Base-by-base conservation (phyloP, 2,329 filamentous ascomycete species). In the Fusarium equiseti region DNA sequence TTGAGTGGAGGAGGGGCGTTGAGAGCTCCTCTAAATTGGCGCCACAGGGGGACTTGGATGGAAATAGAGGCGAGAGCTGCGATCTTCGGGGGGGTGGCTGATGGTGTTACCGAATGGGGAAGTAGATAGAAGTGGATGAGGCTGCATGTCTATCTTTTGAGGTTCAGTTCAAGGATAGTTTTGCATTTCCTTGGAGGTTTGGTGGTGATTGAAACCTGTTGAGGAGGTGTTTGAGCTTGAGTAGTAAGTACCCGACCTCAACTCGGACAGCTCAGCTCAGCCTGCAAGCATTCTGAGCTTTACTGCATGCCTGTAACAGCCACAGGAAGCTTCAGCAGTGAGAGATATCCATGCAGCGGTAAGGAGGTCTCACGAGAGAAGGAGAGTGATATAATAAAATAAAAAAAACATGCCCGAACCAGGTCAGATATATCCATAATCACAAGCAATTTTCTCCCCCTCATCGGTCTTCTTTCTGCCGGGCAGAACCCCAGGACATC, bases 1-100 rank as follows among this genome's bases (percentile, higher is more conserved):
- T 71, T 71, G 68, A 51, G 68, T 57, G 68, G 59, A 64, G 63
- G 59, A 68, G 68, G 63, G 43, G 58, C 29, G 67, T 70, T 66
- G 67, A 68, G 66, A 52, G 61, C 46, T 58, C 50, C 62, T 55
- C 44, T 56, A 49, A 70, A 63, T 70, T 57, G 66, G 50, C 65
- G 66, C 65, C 66, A 65, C 59, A 59, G 32, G 38, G 45, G 60
- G 26, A 51, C 20, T 38, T 15, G 10, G 24, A 51, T 38, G 13
- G 35, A 57, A 63, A 49, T 66, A 51, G 49, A 66, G 54, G 64
- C 61, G 55, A 66, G 61, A 61, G 63, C 26, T 60, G 49, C 38
- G 54, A 45, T 60, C 29, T 60, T 60, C 61, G 35, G 61, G 66
- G 20, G 54, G 66, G 52, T 70, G 66, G 61, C 61, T 70, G 52